Percentiles rank a stretch among this genome's conserved stretches.
Evolutionary conservation across 805 yeast genomes (phyloP).

Genomic region (Ogataea haglerorum): DNA sequence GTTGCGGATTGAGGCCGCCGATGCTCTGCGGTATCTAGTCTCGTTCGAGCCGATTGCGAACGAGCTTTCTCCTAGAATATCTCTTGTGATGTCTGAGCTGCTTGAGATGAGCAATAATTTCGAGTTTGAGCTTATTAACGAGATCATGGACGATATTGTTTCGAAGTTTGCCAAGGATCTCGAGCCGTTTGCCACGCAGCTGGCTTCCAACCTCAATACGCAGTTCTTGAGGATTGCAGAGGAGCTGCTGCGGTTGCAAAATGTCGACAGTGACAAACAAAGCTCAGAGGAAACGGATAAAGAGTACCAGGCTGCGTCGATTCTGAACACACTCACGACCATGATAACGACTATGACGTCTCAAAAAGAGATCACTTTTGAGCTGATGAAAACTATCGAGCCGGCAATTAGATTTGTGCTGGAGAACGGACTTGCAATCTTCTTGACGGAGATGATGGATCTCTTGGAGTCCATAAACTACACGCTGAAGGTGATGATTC

Average conservation of each 20-base stretch:
- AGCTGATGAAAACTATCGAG: slow-evolving; percentile 61
- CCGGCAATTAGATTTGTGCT: slow-evolving; percentile 72
- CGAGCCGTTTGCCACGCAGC: slow-evolving; percentile 83
- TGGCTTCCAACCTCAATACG: slow-evolving; percentile 57
- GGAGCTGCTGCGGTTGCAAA: slow-evolving; percentile 49
- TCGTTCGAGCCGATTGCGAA: slow-evolving; percentile 47
- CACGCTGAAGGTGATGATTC: slow-evolving; percentile 45
- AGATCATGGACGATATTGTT: slow-evolving; percentile 92
- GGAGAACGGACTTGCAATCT: slow-evolving; percentile 63
- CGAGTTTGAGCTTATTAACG: slow-evolving; percentile 80
- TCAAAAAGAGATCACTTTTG: slow-evolving; percentile 59
- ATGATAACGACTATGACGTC: slow-evolving; percentile 78
- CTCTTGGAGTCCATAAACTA: slow-evolving; percentile 64
- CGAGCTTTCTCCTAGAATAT: slow-evolving; percentile 57
- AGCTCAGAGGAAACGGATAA: slow-evolving; percentile 52
- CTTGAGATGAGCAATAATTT: slow-evolving; percentile 66
- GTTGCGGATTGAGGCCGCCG: slow-evolving; percentile 48
- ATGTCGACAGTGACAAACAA: slow-evolving; percentile 32
- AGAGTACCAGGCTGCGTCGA: slow-evolving; percentile 77
- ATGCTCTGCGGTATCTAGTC: slow-evolving; percentile 44
- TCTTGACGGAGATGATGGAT: slow-evolving; percentile 73
- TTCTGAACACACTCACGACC: slow-evolving; percentile 78
- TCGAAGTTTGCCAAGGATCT: slow-evolving; percentile 80
- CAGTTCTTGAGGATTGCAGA: slow-evolving; percentile 71
- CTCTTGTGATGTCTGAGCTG: slow-evolving; percentile 74